Base-by-base conservation (phyloP, 768 basidiomycete species). In the Cyclocybe aegerita region DNA sequence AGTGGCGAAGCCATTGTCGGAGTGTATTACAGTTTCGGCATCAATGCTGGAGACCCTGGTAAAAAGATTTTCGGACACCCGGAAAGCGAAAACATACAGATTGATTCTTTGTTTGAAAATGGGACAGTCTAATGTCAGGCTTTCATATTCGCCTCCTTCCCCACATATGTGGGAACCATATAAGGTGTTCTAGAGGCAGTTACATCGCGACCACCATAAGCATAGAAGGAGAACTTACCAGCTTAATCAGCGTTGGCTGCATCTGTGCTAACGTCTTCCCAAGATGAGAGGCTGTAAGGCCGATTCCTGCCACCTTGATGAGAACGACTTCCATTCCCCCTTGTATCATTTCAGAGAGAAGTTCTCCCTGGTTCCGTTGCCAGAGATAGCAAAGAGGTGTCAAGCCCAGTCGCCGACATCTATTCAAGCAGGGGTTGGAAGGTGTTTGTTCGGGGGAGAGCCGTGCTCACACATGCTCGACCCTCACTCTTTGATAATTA, bases 81-180 rank as follows among this genome's bases (percentile, higher is more conserved):
- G 9, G 46, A 39, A 39, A 39, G 9, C 23, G 23, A 32, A 7
- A n/a, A 59, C 86, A 59, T 58, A 92, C 85, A 98, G 64, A 6
- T 71, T 64, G 33, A 99, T 86, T 8, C 79, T 75, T 35, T 78
- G 77, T 57, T 91, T 90, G 80, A 95, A 98, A 9, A 96, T 62
- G 0, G 95, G 91, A 53, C 88, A 90, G 57, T 97, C 91, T 9
- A 94, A 72, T 1, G 96, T 98, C 50, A 98, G 73, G 0, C 88
- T 91, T 65, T 99, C 97, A 67, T 98, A 99, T 70, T 99, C 97
- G 2, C 97, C 97, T 1, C 97, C 97, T 70, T 99, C 97, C 8
- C 97, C 97, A 54, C 96, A 98, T 1, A 96, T 80, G 63, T 99
- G 97, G 0, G 88, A 86, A 4, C 94, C 94, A 60, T 93, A 99